Percentiles rank a stretch among this genome's conserved stretches.
Evolutionary conservation across 495 filamentous ascomycete genomes (phyloP).

Genomic region (Ramalina intermedia): DNA sequence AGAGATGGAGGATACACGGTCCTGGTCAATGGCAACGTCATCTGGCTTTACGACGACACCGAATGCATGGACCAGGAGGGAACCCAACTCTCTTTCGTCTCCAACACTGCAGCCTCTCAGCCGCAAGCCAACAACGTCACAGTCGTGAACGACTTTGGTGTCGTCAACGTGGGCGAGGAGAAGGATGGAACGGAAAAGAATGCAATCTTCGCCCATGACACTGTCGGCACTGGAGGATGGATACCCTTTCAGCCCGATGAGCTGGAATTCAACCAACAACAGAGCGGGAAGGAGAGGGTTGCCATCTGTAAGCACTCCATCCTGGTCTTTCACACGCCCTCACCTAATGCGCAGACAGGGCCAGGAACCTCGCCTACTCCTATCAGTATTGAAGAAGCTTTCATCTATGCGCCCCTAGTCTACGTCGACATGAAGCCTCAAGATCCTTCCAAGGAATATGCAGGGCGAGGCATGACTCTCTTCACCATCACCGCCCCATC

Average conservation of each 20-base stretch:
- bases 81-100: conserved; percentile 17
- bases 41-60: conserved; percentile 21
- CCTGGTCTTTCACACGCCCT: neutral
- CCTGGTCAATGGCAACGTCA: conserved; percentile 14
- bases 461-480: conserved; percentile 16
- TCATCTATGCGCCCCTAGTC: conserved; percentile 18
- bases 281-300: conserved; percentile 15
- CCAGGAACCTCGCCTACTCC: conserved; percentile 18
- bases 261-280: conserved; percentile 16
- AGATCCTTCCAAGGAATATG: conserved; percentile 17
- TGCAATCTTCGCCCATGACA: conserved; percentile 15
- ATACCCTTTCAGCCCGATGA: conserved; percentile 16
- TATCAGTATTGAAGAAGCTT: conserved; percentile 12
- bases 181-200: conserved; percentile 12
- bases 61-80: conserved; percentile 15
- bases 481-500: conserved; percentile 13
- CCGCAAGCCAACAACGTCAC: conserved; percentile 9
- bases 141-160: conserved; percentile 15
- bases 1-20: conserved; percentile 18
- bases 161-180: conserved; percentile 12
- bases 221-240: conserved; percentile 17
- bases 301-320: conserved; percentile 15
- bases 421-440: conserved; percentile 17
- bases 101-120: conserved; percentile 14
- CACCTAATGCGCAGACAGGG: conserved; percentile 2